Base-by-base conservation (phyloP, 1,284 basidiomycete genomes). In the Ganoderma sinense region DNA sequence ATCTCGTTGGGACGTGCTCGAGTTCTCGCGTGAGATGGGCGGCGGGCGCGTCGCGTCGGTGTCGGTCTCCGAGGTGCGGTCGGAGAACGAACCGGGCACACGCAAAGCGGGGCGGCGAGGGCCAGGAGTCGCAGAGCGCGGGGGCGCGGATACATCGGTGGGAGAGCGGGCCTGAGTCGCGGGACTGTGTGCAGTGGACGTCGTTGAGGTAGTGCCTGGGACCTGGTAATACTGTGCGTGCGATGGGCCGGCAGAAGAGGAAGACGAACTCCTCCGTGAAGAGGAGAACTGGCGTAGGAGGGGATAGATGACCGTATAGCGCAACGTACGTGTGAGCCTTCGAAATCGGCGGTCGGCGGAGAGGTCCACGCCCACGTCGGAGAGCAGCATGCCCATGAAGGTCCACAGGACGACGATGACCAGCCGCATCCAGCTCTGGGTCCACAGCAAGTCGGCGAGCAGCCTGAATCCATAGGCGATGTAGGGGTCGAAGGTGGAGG, bases 391-490 rank as follows among this genome's bases (percentile, higher is more conserved):
- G 36, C 91, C 90, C 69, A 93, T 80, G 29, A 86, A 84, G 0
- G 91, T 88, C 89, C 91, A 93, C 13, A 93, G 82, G 45, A 89
- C 71, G 36, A 90, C 86, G 40, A 93, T 83, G 48, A 88, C 80
- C 61, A 91, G 81, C 39, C 89, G 81, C 43, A 83, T 82, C 56
- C 91, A 66, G 73, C 86, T 91, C 68, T 89, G 87, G 2, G 89
- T 91, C 77, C 90, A 82, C 56, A 91, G 79, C 65, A 91, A 87
- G 80, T 93, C 92, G 69, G 92, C 82, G 74, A 91, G 87, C 69
- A 93, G 83, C 23, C 92, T 84, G 68, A 91, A 86, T 29, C 80
- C 87, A 69, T 88, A 87, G 23, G 86, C 89, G 64, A 93, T 78
- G 78, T 90, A 91, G 10, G 91, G 90, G 78, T 92, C 89, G 61